phyloP scores from a whole-genome alignment of 148 eudicot species.

The Rhododendron molle region DNA sequence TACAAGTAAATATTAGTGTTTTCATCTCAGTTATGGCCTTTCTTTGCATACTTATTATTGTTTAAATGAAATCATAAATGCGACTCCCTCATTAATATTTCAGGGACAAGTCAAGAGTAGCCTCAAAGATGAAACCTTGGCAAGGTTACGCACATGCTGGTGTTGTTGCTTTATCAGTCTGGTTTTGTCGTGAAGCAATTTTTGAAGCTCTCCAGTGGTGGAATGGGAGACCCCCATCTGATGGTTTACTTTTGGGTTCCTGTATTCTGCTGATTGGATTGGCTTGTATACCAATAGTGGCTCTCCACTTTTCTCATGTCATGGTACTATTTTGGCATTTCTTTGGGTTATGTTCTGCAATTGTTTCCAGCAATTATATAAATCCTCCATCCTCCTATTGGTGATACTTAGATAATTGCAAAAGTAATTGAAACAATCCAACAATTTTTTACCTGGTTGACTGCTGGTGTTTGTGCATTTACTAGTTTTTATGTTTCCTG shows the following conservation, averaged over 20 bases:
- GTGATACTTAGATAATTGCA: not conserved
- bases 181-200: conserved; percentile 96
- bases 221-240: conserved; percentile 92
- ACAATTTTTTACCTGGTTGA: not conserved
- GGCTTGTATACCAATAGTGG: conserved; percentile 89
- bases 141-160: conserved; percentile 84
- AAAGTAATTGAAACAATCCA: not conserved
- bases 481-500: not conserved
- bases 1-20: conserved; percentile 56
- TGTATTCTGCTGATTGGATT: conserved; percentile 81
- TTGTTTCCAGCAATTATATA: not conserved
- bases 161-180: conserved; percentile 82
- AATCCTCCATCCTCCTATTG: not conserved
- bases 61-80: not conserved
- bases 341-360: not conserved
- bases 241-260: conserved; percentile 86
- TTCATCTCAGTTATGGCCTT: not conserved
- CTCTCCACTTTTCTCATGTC: conserved; percentile 85
- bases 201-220: conserved; percentile 99
- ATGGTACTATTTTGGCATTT: conserved; percentile 53
- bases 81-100: conserved; percentile 17
- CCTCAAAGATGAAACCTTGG: conserved; percentile 94
- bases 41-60: not conserved
- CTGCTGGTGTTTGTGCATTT: not conserved
- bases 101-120: conserved; percentile 81